phyloP scores from a whole-genome alignment of 108 stramenopile species.

The Parmales sp. region DNA sequence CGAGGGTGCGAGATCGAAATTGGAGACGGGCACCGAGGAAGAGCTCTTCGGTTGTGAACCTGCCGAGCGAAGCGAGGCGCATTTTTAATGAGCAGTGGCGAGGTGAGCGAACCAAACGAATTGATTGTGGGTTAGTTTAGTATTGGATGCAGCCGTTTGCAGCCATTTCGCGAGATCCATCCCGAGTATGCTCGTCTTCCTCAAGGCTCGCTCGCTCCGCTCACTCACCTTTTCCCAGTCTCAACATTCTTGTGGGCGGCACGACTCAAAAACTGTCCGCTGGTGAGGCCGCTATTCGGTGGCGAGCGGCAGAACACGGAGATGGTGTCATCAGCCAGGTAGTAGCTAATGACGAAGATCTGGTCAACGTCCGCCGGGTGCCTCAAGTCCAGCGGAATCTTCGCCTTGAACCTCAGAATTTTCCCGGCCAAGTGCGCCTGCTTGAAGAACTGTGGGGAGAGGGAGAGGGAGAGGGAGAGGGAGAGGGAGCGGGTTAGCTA shows the following conservation, averaged over 20 bases:
- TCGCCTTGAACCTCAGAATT: neutral
- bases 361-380: neutral
- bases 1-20: neutral
- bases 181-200: too few relatives aligned
- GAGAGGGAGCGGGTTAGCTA: too few relatives aligned
- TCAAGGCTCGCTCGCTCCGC: too few relatives aligned
- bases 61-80: too few relatives aligned
- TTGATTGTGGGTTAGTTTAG: too few relatives aligned
- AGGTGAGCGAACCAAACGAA: too few relatives aligned
- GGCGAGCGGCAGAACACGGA: neutral
- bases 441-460: constrained; percentile 1
- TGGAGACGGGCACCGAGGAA: neutral
- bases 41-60: neutral
- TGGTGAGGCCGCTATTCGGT: neutral
- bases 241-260: neutral
- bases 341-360: neutral
- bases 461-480: too few relatives aligned
- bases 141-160: too few relatives aligned
- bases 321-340: neutral
- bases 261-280: neutral
- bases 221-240: neutral
- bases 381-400: neutral
- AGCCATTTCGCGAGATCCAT: too few relatives aligned
- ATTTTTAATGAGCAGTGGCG: too few relatives aligned
- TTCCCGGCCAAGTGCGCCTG: neutral